Evolutionary conservation across 441 rosid genomes (phyloP).

Genomic region (Erodium moschatum): DNA sequence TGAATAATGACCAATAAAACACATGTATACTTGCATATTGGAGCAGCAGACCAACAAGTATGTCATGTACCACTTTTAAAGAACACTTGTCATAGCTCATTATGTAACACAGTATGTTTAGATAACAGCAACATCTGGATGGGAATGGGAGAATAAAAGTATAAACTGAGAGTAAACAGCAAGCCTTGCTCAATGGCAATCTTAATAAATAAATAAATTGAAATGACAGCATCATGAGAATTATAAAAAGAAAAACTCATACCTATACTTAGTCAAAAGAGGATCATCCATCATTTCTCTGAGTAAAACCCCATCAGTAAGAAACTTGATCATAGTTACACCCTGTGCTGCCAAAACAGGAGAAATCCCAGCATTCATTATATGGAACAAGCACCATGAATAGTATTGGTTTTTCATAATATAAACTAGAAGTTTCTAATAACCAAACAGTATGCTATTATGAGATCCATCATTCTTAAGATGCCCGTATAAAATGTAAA

Average conservation of each 20-base stretch:
- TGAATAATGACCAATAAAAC: too few species aligned
- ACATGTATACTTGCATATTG: too few species aligned
- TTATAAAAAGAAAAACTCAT: constrained; percentile 18
- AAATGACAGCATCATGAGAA: neutral
- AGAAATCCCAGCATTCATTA: constrained; percentile 19
- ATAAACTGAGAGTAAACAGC: too few species aligned
- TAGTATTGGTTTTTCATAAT: constrained; percentile 7
- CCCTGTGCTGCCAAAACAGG: constrained; percentile 48
- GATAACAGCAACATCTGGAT: too few species aligned
- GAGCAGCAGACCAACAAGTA: too few species aligned
- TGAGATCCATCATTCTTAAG: constrained; percentile 9
- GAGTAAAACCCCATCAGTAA: constrained; percentile 87
- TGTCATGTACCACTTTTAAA: too few species aligned
- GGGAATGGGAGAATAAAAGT: too few species aligned
- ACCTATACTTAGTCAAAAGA: constrained; percentile 92
- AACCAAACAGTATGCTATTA: constrained; percentile 4
- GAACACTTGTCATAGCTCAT: too few species aligned
- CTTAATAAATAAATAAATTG: too few species aligned
- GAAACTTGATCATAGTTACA: constrained; percentile 73
- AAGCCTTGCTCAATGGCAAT: too few species aligned
- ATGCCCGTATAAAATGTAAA: constrained; percentile 10
- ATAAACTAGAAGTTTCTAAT: neutral
- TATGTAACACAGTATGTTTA: too few species aligned
- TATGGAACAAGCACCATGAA: neutral
- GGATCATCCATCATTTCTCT: constrained; percentile 99